phyloP scores from a whole-genome alignment of 768 basidiomycete genomes.

The Candolleomyces eurysporus region DNA sequence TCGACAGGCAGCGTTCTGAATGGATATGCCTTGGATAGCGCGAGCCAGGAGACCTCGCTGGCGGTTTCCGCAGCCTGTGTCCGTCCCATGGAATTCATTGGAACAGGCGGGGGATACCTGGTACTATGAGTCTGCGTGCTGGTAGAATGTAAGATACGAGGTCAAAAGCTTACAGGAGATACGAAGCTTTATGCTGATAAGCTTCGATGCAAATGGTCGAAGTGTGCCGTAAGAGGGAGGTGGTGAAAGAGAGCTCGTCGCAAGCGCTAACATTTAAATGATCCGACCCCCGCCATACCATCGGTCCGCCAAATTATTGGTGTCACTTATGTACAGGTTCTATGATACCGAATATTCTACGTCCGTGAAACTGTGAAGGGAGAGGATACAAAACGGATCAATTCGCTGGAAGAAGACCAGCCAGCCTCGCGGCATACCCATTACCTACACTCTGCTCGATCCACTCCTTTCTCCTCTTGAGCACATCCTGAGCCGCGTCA shows the following conservation, averaged over 20 bases:
- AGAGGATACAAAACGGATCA: not conserved
- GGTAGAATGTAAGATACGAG: not conserved
- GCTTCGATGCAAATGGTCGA: not conserved
- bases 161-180: not conserved
- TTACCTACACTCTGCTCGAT: slow-evolving; percentile 18
- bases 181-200: not conserved
- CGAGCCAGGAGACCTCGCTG: not conserved
- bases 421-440: slow-evolving; percentile 7
- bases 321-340: not conserved
- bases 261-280: slow-evolving; percentile 4
- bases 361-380: slow-evolving; percentile 2
- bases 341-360: slow-evolving; percentile 5
- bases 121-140: not conserved
- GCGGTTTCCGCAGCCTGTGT: no score
- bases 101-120: not conserved
- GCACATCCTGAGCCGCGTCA: slow-evolving; percentile 23
- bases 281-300: slow-evolving; percentile 6
- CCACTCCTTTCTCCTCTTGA: slow-evolving; percentile 19
- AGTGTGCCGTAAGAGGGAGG: not conserved
- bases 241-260: not conserved
- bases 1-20: slow-evolving; percentile 3
- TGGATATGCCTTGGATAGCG: not conserved
- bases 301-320: slow-evolving; percentile 7
- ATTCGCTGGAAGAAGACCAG: slow-evolving; percentile 10
- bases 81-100: no score